phyloP scores from a whole-genome alignment of 2,329 filamentous ascomycete species.

The Calcarisporium arbuscula region DNA sequence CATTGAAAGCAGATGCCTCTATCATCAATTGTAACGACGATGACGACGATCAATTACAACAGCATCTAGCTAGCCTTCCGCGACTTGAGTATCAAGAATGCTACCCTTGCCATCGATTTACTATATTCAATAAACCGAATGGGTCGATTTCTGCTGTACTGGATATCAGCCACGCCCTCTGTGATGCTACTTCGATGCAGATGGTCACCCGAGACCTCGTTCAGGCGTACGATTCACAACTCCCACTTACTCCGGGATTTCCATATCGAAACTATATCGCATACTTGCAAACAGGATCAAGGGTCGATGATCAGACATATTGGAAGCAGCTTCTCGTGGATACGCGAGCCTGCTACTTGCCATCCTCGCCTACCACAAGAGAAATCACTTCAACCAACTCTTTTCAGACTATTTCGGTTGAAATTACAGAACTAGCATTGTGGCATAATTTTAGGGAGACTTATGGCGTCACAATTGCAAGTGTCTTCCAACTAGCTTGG shows the following conservation, averaged over 20 bases:
- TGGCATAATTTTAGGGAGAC: neutral
- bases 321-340: neutral
- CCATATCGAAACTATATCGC: neutral
- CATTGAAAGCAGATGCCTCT: neutral
- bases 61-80: neutral
- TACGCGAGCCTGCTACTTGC: neutral
- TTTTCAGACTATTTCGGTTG: neutral
- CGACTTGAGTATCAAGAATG: neutral
- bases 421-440: neutral
- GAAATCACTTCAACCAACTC: no score
- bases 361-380: no score
- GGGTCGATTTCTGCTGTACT: no score
- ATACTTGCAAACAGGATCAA: neutral
- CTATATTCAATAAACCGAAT: neutral
- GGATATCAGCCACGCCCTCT: neutral
- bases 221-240: neutral
- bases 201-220: neutral
- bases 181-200: neutral
- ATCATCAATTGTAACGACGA: neutral
- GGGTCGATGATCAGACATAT: neutral
- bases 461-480: neutral
- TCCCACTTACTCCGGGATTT: neutral
- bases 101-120: neutral
- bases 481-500: slow-evolving; percentile 2
- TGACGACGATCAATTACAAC: no score